These are phyloP conservation scores for Pisolithus thermaeus DNA, from an alignment of 1,284 basidiomycete species.

Conservation along the genomic window DNA sequence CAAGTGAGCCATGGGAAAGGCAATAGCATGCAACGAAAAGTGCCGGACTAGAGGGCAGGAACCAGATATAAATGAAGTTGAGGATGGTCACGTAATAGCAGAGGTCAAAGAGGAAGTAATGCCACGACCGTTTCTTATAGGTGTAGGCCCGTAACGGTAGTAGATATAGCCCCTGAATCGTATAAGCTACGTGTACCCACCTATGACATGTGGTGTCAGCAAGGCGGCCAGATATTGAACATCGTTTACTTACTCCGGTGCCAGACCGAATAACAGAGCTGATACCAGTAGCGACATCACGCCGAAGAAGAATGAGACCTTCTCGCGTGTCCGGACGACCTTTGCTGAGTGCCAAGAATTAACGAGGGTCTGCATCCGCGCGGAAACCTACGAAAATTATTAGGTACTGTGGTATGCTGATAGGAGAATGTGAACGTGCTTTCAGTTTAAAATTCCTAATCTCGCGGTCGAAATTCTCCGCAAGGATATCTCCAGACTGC, in stretches of 20 bases:
- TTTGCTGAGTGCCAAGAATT: constrained; percentile 87
- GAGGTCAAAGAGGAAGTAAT: constrained; percentile 92
- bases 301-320: constrained; percentile 86
- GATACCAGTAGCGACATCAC: constrained; percentile 85
- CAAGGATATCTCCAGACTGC: constrained; percentile 56
- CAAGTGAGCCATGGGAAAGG: constrained; percentile 82
- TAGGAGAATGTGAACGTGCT: constrained; percentile 18
- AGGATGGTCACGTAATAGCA: constrained; percentile 89
- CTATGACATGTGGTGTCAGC: constrained; percentile 31
- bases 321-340: constrained; percentile 86
- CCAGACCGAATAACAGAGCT: constrained; percentile 76
- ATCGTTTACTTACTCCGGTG: constrained; percentile 59
- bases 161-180: constrained; percentile 68
- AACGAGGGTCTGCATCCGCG: constrained; percentile 65
- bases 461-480: constrained; percentile 81
- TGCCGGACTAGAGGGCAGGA: constrained; percentile 64
- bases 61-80: constrained; percentile 85
- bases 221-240: not conserved
- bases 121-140: constrained; percentile 86
- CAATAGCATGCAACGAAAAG: constrained; percentile 87
- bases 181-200: constrained; percentile 78
- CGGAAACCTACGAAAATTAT: constrained; percentile 51
- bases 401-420: not conserved
- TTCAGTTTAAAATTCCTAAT: constrained; percentile 71
- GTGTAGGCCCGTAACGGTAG: constrained; percentile 75